Conservation (phyloP, 148 eudicot genomes). For the Fagopyrum tataricum region DNA sequence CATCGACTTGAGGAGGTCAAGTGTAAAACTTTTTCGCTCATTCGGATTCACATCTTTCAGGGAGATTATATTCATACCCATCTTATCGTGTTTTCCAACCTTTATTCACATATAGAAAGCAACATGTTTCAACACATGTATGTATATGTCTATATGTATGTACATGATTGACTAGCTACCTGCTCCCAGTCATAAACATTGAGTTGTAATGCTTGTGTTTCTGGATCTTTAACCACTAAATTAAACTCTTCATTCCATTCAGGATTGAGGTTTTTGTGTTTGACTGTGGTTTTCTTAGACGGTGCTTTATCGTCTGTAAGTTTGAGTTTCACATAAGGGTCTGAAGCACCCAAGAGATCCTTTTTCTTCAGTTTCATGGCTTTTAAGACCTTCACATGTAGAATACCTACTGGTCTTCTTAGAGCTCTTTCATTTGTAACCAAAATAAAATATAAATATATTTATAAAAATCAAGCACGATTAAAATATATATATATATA, state of each 20-base stretch:
- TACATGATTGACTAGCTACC: constrained; percentile 27
- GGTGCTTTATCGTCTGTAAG: constrained; percentile 73
- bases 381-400: constrained; percentile 64
- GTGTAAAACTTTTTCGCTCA: constrained; percentile 52
- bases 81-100: constrained; percentile 84
- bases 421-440: constrained; percentile 43
- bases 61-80: constrained; percentile 63
- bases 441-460: background rate
- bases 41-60: constrained; percentile 69
- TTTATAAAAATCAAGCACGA: background rate
- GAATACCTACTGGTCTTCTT: constrained; percentile 75
- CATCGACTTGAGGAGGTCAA: constrained; percentile 64
- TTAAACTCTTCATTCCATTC: constrained; percentile 89
- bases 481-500: too few species aligned
- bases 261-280: constrained; percentile 80
- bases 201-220: constrained; percentile 50
- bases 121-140: constrained; percentile 13
- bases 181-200: constrained; percentile 84
- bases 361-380: constrained; percentile 74
- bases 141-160: too few species aligned
- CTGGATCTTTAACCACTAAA: constrained; percentile 65
- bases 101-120: constrained; percentile 19
- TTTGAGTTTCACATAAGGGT: constrained; percentile 76
- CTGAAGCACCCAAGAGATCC: constrained; percentile 74
- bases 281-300: constrained; percentile 79